Evolutionary conservation across 805 yeast species (phyloP).

Genomic region (Pichia paraexigua): DNA sequence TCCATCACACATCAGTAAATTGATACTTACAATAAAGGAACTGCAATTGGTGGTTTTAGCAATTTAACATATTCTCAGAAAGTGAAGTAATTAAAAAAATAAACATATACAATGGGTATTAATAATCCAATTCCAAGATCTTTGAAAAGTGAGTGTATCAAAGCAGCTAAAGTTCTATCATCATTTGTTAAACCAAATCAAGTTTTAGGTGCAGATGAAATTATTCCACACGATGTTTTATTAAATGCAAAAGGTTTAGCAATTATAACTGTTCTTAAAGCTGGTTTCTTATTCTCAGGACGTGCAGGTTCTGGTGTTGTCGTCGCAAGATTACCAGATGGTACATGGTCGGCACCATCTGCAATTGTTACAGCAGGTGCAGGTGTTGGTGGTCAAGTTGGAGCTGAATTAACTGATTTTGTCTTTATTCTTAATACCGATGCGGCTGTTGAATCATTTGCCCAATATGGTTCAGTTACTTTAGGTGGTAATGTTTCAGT

Average conservation of each 20-base stretch:
- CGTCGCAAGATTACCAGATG: constrained; percentile 90
- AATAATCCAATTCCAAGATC: constrained; percentile 95
- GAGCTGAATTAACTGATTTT: constrained; percentile 93
- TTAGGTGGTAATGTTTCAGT: constrained; percentile 91
- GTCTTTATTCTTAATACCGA: constrained; percentile 83
- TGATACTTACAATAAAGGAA: background rate
- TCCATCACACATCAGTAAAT: background rate
- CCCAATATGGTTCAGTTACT: constrained; percentile 90
- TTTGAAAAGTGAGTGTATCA: constrained; percentile 79
- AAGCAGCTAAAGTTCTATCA: constrained; percentile 87
- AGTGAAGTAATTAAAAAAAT: background rate
- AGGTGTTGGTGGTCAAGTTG: constrained; percentile 97
- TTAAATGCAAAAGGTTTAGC: constrained; percentile 91
- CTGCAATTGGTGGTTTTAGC: background rate
- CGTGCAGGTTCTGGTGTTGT: constrained; percentile 97
- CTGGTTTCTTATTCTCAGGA: constrained; percentile 93
- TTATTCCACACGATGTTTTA: constrained; percentile 83
- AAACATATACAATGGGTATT: constrained; percentile 48
- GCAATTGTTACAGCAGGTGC: constrained; percentile 97
- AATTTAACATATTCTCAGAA: background rate
- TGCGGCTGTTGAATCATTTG: constrained; percentile 87
- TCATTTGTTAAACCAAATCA: constrained; percentile 94
- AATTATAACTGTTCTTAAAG: constrained; percentile 86
- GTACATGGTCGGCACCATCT: constrained; percentile 95
- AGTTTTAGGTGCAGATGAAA: constrained; percentile 76